Evolutionary conservation across 2,329 filamentous ascomycete genomes (phyloP), one percentile per base, ranked within the genome.

Genomic region (Didymella segeticola): DNA sequence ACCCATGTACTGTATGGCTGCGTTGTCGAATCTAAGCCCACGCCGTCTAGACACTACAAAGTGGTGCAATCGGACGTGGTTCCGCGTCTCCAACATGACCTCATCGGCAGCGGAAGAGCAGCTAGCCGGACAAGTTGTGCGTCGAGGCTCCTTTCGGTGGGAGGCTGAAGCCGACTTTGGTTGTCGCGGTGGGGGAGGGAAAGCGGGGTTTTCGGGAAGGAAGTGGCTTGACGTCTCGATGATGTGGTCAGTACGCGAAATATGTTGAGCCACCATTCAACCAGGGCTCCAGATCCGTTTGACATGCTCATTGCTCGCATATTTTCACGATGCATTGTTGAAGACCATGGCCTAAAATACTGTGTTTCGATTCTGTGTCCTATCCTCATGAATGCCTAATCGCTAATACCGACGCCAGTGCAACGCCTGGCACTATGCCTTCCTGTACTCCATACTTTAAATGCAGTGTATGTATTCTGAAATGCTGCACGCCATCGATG

Each of bases 371-470:
- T 48, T 43, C 39, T 48, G 34, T 49, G 39, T 29, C 15, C n/a
- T 30, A 14, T 29, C 42, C 43, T 26, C 15, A 26, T 23, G 45
- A 56, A 60, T 53, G 53, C 57, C 45, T 47, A 45, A 19, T 54
- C 46, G 56, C 60, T 61, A 58, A 62, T 48, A 53, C 55, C 56
- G 46, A 58, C 45, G 34, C 51, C 47, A 49, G 11, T 34, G 50
- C 29, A 57, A 62, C 57, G 53, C 60, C 61, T 48, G 56, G 25
- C 51, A 46, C 43, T 53, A 50, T 60, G 47, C 54, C 42, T 51
- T 37, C 42, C 48, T 37, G 20, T 48, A 50, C 47, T 56, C 52
- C 47, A 47, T 26, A 43, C 38, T 22, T 25, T 30, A 50, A 47
- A 61, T 58, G 60, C 57, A 61, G 59, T 53, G 17, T 43, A 26